Conservation (phyloP, 495 filamentous ascomycete species). For the Aspergillus indologenus region DNA sequence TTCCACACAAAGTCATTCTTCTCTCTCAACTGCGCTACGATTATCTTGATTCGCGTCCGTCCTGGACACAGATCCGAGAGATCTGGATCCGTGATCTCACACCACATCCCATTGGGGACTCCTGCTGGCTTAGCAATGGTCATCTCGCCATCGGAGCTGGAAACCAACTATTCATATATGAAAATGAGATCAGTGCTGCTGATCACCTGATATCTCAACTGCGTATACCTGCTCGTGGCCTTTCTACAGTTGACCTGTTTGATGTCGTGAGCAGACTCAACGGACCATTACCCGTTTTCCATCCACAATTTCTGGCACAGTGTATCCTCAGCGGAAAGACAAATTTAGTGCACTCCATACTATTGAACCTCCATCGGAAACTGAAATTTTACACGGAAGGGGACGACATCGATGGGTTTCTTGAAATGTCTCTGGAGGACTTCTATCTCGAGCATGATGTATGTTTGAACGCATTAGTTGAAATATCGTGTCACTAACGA, state of each 20-base stretch:
- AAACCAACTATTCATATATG: constrained; percentile 88
- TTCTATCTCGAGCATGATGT: constrained; percentile 60
- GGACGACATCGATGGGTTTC: constrained; percentile 74
- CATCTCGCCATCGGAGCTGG: constrained; percentile 84
- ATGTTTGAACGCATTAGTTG: constrained; percentile 10
- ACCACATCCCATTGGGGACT: constrained; percentile 89
- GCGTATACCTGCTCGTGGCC: constrained; percentile 55
- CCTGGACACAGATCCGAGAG: constrained; percentile 83
- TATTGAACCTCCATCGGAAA: constrained; percentile 71
- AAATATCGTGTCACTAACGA: constrained; percentile 24
- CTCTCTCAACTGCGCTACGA: constrained; percentile 93
- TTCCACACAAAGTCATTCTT: constrained; percentile 77
- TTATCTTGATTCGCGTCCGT: constrained; percentile 83
- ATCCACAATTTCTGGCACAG: constrained; percentile 88
- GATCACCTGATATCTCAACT: constrained; percentile 63
- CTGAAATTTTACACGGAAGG: constrained; percentile 82
- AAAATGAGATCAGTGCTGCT: constrained; percentile 64
- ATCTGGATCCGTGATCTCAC: constrained; percentile 79
- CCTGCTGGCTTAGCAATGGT: constrained; percentile 82
- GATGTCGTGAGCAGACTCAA: constrained; percentile 79
- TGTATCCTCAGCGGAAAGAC: constrained; percentile 82
- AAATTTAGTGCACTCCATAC: constrained; percentile 66
- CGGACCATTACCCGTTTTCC: constrained; percentile 85
- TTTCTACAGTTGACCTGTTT: constrained; percentile 61
- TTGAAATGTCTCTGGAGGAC: constrained; percentile 68